Percentiles rank a stretch among this genome's conserved stretches.
These are phyloP conservation scores for Aciculoconidium aculeatum DNA, from an alignment of 805 yeast genomes.

Conservation along the genomic window DNA sequence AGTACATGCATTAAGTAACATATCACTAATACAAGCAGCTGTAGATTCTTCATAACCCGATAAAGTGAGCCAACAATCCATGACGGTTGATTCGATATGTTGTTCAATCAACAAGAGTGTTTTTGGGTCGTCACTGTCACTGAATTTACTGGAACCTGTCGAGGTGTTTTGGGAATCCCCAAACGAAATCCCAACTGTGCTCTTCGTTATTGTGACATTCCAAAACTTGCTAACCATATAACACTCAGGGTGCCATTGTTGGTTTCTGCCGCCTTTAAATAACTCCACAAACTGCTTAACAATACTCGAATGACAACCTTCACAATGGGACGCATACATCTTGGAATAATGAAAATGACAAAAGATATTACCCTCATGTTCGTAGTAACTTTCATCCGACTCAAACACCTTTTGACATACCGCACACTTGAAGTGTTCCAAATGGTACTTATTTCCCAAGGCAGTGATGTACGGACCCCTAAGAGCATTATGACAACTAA, in stretches of 20 bases:
- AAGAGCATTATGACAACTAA: constrained; percentile 76
- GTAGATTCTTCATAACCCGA: constrained; percentile 87
- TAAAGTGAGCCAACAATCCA: constrained; percentile 78
- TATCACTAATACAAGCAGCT: constrained; percentile 84
- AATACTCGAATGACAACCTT: constrained; percentile 88
- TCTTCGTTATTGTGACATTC: constrained; percentile 76
- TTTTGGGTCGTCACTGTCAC: constrained; percentile 25
- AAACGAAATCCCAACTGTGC: constrained; percentile 50
- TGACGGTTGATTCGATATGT: constrained; percentile 50
- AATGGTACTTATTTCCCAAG: constrained; percentile 83
- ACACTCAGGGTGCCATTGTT: constrained; percentile 99
- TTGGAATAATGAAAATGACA: constrained; percentile 93
- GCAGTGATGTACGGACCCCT: constrained; percentile 94
- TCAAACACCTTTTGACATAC: constrained; percentile 84
- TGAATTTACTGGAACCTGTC: constrained; percentile 14
- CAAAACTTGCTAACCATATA: constrained; percentile 96
- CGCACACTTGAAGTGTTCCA: constrained; percentile 91
- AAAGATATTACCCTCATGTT: constrained; percentile 73
- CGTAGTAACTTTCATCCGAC: constrained; percentile 86
- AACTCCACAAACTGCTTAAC: constrained; percentile 92
- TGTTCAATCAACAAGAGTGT: constrained; percentile 55
- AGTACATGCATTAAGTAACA: constrained; percentile 79
- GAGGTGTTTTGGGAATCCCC: no score
- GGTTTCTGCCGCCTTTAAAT: constrained; percentile 82
- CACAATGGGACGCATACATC: constrained; percentile 80